A percentile compares a stretch with the other conserved stretches of the same genome.
These are phyloP conservation scores for Penicillium freii DNA, from an alignment of 2,329 filamentous ascomycete genomes.

Conservation along the genomic window DNA sequence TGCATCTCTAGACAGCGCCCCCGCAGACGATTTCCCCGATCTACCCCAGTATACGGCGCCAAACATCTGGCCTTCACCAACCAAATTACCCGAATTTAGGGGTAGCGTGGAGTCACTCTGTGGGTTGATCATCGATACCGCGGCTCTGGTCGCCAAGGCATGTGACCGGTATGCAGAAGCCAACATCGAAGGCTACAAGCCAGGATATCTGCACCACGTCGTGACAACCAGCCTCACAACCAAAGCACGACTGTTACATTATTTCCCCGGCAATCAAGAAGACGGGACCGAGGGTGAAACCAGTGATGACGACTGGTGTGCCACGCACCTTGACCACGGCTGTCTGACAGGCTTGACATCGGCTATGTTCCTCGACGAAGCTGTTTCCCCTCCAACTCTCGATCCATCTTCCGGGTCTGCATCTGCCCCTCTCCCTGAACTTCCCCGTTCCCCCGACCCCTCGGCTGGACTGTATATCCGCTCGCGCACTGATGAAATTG, in stretches of 20 bases:
- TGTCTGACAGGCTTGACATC: slow-evolving; percentile 92
- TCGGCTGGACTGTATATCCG: slow-evolving; percentile 90
- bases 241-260: slow-evolving; percentile 89
- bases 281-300: slow-evolving; percentile 58
- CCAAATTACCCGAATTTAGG: slow-evolving; percentile 71
- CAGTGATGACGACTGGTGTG: slow-evolving; percentile 93
- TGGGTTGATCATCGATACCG: slow-evolving; percentile 81
- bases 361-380: slow-evolving; percentile 93
- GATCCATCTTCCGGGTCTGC: slow-evolving; percentile 25
- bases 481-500: slow-evolving; percentile 73
- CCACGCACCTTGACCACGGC: slow-evolving; percentile 74
- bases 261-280: slow-evolving; percentile 62
- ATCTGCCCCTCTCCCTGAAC: slow-evolving; percentile 59
- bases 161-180: slow-evolving; percentile 81
- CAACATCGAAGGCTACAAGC: slow-evolving; percentile 73
- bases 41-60: slow-evolving; percentile 87
- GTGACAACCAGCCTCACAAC: slow-evolving; percentile 82
- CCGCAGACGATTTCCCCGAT: slow-evolving; percentile 43
- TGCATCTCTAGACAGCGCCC: slow-evolving; percentile 36
- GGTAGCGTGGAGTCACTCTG: slow-evolving; percentile 72
- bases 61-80: slow-evolving; percentile 79
- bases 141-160: slow-evolving; percentile 81
- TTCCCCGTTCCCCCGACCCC: slow-evolving; percentile 74
- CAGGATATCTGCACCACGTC: slow-evolving; percentile 79
- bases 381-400: slow-evolving; percentile 36